phyloP scores from a whole-genome alignment of 192 early-diverging fungal genomes.

The Gaertneriomyces semiglobifer region DNA sequence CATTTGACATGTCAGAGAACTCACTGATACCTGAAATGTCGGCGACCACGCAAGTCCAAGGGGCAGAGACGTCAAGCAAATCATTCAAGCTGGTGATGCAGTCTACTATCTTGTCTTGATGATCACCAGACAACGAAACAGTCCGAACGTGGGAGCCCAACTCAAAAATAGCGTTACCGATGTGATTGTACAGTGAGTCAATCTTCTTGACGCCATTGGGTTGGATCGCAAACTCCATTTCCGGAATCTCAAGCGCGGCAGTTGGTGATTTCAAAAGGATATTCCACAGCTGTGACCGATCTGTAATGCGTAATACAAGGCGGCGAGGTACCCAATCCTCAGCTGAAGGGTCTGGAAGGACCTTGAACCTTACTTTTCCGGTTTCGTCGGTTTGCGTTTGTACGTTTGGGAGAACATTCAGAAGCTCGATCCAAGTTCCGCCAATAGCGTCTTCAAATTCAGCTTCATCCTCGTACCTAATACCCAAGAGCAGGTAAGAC shows the following conservation, averaged over 20 bases:
- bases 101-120: conserved; percentile 21
- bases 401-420: conserved; percentile 26
- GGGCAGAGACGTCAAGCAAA: conserved; percentile 18
- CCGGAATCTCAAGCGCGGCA: conserved; percentile 18
- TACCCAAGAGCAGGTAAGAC: background rate
- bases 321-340: conserved; percentile 20
- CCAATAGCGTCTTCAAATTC: conserved; percentile 27
- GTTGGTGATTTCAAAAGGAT: conserved; percentile 18
- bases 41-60: conserved; percentile 19
- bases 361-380: conserved; percentile 14
- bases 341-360: conserved; percentile 10
- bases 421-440: conserved; percentile 12
- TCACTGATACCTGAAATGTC: conserved; percentile 21
- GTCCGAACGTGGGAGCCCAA: conserved; percentile 19
- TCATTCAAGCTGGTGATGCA: conserved; percentile 25
- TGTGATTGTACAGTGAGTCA: conserved; percentile 27
- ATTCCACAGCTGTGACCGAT: conserved; percentile 19
- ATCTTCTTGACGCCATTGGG: conserved; percentile 21
- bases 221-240: conserved; percentile 33
- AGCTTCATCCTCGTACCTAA: background rate
- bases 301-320: conserved; percentile 7
- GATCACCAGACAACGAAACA: conserved; percentile 5
- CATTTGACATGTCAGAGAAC: conserved; percentile 25
- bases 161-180: conserved; percentile 28
- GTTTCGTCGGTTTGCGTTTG: conserved; percentile 14